Evolutionary conservation across 202 grass and related monocot genomes (phyloP), one percentile per base, ranked within the genome.

Genomic region (Setaria viridis): DNA sequence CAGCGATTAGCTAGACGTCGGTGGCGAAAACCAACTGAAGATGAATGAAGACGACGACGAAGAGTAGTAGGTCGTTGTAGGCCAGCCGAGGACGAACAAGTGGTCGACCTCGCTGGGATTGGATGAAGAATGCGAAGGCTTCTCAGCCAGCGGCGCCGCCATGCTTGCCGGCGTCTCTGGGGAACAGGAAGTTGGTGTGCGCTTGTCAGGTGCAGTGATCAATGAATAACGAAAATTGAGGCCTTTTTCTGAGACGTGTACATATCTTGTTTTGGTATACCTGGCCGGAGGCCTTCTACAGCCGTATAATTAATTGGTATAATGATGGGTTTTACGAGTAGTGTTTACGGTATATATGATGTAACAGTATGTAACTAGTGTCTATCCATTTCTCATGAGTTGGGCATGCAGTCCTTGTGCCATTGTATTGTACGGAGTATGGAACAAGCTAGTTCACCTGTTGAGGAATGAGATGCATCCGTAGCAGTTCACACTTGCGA

Each of bases 1-100:
- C 90, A 3, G 90, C 88, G 4, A 76, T 94, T 85, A 89, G 81
- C 64, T 79, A 87, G 79, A 20, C 2, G 34, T 25, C 25, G 35
- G 34, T 20, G 50, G 33, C 11, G 3, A 89, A 20, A 15, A 12
- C 2, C 48, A 21, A 37, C 19, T 4, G 53, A 11, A 53, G 45
- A 62, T 0, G 16, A 19, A 50, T 9, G 32, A 42, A 64, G 42
- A 59, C 34, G 69, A 74, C 25, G 58, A 47, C 67, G 67, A 32
- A 34, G n/a, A 80, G 45, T 70, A 71, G 70, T 76, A 42, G 46
- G 33, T 75, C 49, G 84, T 50, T 73, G 62, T 83, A 76, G 77
- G 42, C 65, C 65, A 53, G 78, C 11, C 50, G 62, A 91, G 82
- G 82, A 74, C 30, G 78, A 74, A 42, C 53, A 87, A 77, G 53